Percentiles rank a stretch among this genome's conserved stretches.
These are phyloP conservation scores for Ascochyta lentis DNA, from an alignment of 2,329 filamentous ascomycete genomes.

Conservation along the genomic window DNA sequence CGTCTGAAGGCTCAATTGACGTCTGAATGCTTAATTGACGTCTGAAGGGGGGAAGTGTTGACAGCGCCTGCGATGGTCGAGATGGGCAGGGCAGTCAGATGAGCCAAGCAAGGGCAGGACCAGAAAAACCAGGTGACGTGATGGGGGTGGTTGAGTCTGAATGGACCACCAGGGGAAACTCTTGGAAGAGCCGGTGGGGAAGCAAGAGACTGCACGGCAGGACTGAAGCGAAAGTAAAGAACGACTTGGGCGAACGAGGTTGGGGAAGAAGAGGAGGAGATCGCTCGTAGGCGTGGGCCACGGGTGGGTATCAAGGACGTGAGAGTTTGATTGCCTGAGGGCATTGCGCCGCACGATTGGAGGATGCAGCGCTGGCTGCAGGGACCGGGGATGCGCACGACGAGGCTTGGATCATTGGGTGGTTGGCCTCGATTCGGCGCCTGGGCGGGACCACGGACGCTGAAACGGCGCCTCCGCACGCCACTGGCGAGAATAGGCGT, in stretches of 20 bases:
- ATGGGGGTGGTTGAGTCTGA: conserved; percentile 22
- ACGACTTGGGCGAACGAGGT: conserved; percentile 34
- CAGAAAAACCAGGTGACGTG: conserved; percentile 27
- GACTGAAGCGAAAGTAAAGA: conserved; percentile 18
- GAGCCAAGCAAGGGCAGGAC: conserved; percentile 40
- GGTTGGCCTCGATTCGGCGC: conserved; percentile 17
- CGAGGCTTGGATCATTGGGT: conserved; percentile 12
- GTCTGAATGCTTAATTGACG: not conserved
- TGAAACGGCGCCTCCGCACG: conserved; percentile 24
- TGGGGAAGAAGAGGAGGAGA: conserved; percentile 25
- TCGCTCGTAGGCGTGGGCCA: conserved; percentile 22
- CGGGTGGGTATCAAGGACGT: conserved; percentile 30
- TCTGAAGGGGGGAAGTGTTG: conserved; percentile 18
- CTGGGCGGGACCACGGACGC: conserved; percentile 24
- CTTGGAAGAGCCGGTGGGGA: conserved; percentile 38
- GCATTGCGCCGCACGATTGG: conserved; percentile 26
- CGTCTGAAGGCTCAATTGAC: conserved; percentile 27
- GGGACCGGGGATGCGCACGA: conserved; percentile 15
- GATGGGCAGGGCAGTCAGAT: conserved; percentile 39
- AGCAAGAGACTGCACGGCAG: conserved; percentile 27
- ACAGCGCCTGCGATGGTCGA: conserved; percentile 28
- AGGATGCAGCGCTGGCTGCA: conserved; percentile 12
- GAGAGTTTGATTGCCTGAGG: conserved; percentile 34
- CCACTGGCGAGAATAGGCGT: conserved; percentile 24
- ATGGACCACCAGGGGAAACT: conserved; percentile 40